These are phyloP conservation scores for Penicillium sp. DNA, from an alignment of 2,329 filamentous ascomycete species.

Conservation along the genomic window DNA sequence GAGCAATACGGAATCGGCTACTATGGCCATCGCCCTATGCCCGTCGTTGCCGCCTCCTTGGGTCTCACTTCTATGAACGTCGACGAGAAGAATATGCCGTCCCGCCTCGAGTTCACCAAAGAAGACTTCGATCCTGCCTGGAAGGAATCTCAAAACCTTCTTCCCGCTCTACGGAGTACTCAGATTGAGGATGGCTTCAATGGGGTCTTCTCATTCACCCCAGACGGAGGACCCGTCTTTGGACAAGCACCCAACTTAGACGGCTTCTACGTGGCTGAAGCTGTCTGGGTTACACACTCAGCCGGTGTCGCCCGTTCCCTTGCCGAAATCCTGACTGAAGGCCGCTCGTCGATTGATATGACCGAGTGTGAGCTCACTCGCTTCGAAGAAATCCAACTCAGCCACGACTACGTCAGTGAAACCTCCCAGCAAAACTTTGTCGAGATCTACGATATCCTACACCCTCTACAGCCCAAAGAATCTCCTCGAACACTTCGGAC, in stretches of 20 bases:
- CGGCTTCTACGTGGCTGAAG: conserved; percentile 67
- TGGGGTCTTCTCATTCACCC: conserved; percentile 69
- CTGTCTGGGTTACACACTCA: conserved; percentile 70
- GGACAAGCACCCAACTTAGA: conserved; percentile 63
- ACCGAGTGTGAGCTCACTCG: conserved; percentile 63
- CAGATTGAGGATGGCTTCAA: conserved; percentile 66
- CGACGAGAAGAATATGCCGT: conserved; percentile 66
- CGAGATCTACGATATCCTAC: conserved; percentile 68
- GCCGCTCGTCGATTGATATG: conserved; percentile 60
- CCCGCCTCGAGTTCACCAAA: conserved; percentile 62
- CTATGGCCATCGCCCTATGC: conserved; percentile 67
- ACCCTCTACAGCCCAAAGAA: conserved; percentile 62
- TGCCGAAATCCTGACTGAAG: conserved; percentile 62
- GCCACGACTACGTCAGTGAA: conserved; percentile 59
- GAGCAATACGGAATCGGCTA: conserved; percentile 67
- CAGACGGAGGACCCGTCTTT: conserved; percentile 65
- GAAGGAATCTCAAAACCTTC: conserved; percentile 58
- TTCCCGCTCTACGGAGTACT: conserved; percentile 57
- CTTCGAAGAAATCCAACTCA: conserved; percentile 66
- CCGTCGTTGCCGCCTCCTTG: conserved; percentile 59
- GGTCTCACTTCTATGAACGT: conserved; percentile 59
- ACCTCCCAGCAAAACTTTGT: conserved; percentile 66
- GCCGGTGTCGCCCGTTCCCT: conserved; percentile 65
- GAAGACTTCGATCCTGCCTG: conserved; percentile 66
- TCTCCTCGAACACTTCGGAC: conserved; percentile 63